Percentiles rank a stretch among this genome's conserved stretches.
phyloP scores from a whole-genome alignment of 164 flowering plant genomes.

The Umbilicus rupestris region DNA sequence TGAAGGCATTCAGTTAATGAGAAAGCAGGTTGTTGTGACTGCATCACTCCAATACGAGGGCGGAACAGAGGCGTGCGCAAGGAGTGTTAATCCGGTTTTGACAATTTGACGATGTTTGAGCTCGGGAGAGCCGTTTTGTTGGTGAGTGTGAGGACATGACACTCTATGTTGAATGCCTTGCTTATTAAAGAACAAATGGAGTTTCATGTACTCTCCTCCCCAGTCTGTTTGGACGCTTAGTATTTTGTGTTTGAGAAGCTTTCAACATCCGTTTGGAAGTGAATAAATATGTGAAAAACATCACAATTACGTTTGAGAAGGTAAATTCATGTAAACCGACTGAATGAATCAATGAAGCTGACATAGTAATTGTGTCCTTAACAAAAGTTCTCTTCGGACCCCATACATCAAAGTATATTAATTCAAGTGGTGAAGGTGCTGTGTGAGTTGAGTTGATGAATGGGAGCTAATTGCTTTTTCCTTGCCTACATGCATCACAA shows the following conservation, averaged over 20 bases:
- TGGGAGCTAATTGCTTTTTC: no score
- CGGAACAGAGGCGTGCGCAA: background rate
- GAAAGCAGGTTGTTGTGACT: background rate
- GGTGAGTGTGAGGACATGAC: no score
- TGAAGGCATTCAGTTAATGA: background rate
- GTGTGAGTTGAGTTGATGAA: no score
- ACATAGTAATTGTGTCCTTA: background rate
- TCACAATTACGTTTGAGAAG: background rate
- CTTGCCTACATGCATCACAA: no score
- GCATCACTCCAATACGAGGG: background rate
- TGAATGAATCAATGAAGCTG: background rate
- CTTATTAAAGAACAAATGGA: no score
- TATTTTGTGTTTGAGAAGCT: no score
- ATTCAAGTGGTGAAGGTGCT: no score
- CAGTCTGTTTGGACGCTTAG: no score
- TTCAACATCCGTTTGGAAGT: constrained; percentile 6
- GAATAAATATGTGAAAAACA: background rate
- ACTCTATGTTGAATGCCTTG: no score
- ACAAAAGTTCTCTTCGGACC: background rate
- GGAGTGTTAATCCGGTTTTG: background rate
- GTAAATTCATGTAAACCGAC: background rate
- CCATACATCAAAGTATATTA: background rate
- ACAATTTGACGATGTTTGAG: background rate
- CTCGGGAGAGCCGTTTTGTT: background rate
- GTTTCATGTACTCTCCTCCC: no score